Percentiles rank a stretch among this genome's conserved stretches.
Conservation (phyloP, 345 rosid genomes). For the Hibiscus syriacus region DNA sequence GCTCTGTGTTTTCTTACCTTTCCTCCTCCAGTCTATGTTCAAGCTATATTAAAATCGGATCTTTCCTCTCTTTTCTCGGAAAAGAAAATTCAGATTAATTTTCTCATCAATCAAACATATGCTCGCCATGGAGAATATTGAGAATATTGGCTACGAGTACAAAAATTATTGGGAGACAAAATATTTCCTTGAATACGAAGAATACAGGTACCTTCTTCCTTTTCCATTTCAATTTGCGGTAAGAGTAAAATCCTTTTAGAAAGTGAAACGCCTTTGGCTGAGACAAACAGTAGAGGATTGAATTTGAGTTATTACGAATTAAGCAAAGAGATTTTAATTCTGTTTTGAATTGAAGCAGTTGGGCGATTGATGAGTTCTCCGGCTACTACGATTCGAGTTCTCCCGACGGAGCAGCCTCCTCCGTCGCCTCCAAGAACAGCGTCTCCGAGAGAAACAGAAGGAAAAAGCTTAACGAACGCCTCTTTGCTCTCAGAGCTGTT, state of each 20-base stretch:
- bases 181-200: conserved; percentile 51
- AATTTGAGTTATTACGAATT: background rate
- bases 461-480: conserved; percentile 81
- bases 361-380: conserved; percentile 49
- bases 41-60: background rate
- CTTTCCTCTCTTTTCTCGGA: background rate
- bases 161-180: conserved; percentile 55
- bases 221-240: background rate
- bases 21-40: background rate
- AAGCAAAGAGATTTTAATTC: background rate
- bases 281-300: background rate
- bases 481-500: conserved; percentile 85
- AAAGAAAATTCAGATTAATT: background rate
- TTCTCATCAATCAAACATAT: background rate
- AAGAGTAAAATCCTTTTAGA: background rate
- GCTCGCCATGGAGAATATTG: conserved; percentile 18
- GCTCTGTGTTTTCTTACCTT: background rate
- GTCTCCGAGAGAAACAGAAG: conserved; percentile 85
- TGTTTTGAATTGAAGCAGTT: conserved; percentile 21
- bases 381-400: conserved; percentile 86
- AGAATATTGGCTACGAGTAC: conserved; percentile 42
- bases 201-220: conserved; percentile 26
- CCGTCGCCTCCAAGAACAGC: conserved; percentile 83
- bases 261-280: background rate
- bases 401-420: conserved; percentile 75